phyloP scores from a whole-genome alignment of 768 basidiomycete species.

The Amanita rimosa region DNA sequence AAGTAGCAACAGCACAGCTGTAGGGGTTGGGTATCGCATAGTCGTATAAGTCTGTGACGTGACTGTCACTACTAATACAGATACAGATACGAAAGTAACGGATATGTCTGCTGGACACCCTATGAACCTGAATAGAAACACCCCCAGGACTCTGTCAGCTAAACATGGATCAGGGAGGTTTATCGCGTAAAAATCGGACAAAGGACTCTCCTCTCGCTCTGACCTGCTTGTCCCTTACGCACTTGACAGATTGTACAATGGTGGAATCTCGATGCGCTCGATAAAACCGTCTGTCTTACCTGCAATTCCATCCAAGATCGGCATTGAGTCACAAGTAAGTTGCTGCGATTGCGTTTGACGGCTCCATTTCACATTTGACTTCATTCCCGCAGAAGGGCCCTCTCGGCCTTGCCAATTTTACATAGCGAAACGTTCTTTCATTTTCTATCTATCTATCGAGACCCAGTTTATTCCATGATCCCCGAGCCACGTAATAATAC shows the following conservation, averaged over 20 bases:
- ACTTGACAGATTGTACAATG: neutral
- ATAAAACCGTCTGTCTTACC: neutral
- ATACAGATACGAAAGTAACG: neutral
- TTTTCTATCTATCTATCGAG: neutral
- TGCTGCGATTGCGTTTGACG: neutral
- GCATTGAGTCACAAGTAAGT: neutral
- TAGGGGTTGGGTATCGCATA: conserved; percentile 1
- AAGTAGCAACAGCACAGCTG: conserved; percentile 14
- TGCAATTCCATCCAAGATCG: neutral
- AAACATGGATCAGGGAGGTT: neutral
- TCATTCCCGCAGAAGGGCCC: neutral
- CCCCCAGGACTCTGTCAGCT: neutral
- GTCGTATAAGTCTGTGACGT: neutral
- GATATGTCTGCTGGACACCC: no score
- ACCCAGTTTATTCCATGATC: neutral
- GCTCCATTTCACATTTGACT: neutral
- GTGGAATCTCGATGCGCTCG: neutral
- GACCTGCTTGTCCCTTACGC: neutral
- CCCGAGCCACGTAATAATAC: neutral
- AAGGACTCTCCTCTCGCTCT: neutral
- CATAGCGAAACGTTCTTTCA: neutral
- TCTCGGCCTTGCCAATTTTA: neutral
- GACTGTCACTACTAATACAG: no score
- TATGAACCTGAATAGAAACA: neutral
- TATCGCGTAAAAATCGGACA: neutral